Conservation (phyloP, 108 stramenopile species). For the Heterococcus sp. region DNA sequence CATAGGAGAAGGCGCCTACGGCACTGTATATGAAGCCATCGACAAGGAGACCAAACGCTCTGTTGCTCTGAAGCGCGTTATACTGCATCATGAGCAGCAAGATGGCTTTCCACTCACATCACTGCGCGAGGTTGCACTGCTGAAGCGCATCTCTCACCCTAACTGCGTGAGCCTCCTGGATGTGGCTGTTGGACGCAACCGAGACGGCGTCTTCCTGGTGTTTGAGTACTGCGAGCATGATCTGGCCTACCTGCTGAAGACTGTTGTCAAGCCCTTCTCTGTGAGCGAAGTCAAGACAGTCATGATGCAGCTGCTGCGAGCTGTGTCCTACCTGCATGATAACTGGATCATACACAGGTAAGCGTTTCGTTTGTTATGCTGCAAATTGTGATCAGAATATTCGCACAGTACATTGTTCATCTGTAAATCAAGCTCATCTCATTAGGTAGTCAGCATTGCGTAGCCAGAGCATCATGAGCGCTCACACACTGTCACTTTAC, state of each 20-base stretch:
- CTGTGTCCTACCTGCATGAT: constrained; percentile 52
- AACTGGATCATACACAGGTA: constrained; percentile 48
- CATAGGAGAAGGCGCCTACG: constrained; percentile 55
- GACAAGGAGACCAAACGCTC: constrained; percentile 39
- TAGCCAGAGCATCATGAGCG: too few species aligned
- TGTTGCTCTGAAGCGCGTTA: constrained; percentile 54
- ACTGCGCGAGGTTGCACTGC: constrained; percentile 45
- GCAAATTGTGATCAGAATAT: too few species aligned
- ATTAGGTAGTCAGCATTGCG: too few species aligned
- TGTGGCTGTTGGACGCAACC: constrained; percentile 48
- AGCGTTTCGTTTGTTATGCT: not conserved
- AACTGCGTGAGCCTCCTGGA: constrained; percentile 53
- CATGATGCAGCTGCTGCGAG: constrained; percentile 52
- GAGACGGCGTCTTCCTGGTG: constrained; percentile 54
- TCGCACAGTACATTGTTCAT: too few species aligned
- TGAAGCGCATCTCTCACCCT: constrained; percentile 40
- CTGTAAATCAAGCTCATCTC: too few species aligned
- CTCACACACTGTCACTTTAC: too few species aligned
- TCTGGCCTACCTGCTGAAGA: constrained; percentile 43
- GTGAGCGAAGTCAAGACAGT: constrained; percentile 50
- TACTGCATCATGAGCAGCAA: constrained; percentile 56
- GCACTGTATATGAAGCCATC: constrained; percentile 51
- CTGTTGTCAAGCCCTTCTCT: constrained; percentile 34
- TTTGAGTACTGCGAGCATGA: constrained; percentile 63
- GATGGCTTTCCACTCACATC: constrained; percentile 60